Base-by-base conservation (phyloP, 2,329 filamentous ascomycete genomes). In the Talaromyces sp. region DNA sequence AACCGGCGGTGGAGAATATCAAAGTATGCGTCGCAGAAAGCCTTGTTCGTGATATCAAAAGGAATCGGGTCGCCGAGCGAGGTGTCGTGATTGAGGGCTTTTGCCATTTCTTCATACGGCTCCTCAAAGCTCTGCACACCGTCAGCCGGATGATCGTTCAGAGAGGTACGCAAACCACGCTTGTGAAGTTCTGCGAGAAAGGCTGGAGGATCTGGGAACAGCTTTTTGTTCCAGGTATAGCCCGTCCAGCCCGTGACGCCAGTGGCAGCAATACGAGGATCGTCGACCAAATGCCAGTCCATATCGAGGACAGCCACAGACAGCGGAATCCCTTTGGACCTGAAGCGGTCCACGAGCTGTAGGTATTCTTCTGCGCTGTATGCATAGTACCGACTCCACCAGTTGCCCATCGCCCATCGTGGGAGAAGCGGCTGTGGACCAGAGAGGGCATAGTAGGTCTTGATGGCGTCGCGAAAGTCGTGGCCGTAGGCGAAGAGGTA, bases 351-450 rank as follows among this genome's bases (percentile, higher is more conserved):
- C 76, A 88, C 82, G 17, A 88, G 74, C 14, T 73, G 70, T 2
- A 86, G 62, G 65, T 87, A 88, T 64, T 85, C 82, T 1, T 81
- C 74, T 29, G 79, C 77, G 0, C 74, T 76, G 66, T 87, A 88
- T 2, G 78, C 78, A 66, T 87, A 81, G 68, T 87, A 88, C 8
- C 86, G 77, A 53, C 81, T 84, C 85, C 85, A 88, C 85, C 86
- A 88, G 64, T 87, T 88, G 0, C 85, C 85, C 41, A 88, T 72
- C 0, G 82, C 78, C 76, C 81, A 87, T 14, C 84, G 76, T 0
- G 84, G 84, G 0, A 87, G 69, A 10, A 80, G 60, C 3, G 84
- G 84, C 64, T 85, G 83, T 21, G 74, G 75, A 2, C 84, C 84
- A 1, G 83, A 85, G 13, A 87, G 70, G 1, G 77, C 74, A 67